Percentiles rank a stretch among this genome's conserved stretches.
phyloP scores from a whole-genome alignment of 441 rosid genomes.

The Aquilaria agallochum region DNA sequence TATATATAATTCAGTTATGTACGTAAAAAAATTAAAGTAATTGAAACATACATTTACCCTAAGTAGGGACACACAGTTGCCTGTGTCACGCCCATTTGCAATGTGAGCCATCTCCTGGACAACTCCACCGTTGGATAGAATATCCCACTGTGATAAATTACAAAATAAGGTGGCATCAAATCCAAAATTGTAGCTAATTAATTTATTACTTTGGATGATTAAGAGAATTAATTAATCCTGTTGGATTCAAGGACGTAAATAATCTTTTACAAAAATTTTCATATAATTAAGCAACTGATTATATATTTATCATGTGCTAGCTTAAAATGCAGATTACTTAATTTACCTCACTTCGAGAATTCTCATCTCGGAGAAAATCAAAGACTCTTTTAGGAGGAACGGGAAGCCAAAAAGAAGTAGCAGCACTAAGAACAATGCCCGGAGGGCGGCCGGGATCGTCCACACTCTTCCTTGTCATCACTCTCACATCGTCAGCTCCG shows the following conservation, averaged over 20 bases:
- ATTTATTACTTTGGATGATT: no score
- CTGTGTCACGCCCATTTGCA: constrained; percentile 71
- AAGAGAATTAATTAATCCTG: no score
- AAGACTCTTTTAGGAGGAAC: constrained; percentile 58
- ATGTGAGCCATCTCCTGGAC: constrained; percentile 77
- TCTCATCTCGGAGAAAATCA: constrained; percentile 82
- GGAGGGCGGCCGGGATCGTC: constrained; percentile 89
- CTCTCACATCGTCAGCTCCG: constrained; percentile 70
- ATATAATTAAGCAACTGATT: background rate
- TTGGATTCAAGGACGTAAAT: no score
- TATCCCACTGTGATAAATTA: constrained; percentile 70
- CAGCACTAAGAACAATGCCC: constrained; percentile 78
- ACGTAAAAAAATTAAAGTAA: no score
- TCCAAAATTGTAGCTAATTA: no score
- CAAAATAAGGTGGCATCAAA: no score
- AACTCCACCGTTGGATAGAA: constrained; percentile 59
- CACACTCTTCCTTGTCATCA: constrained; percentile 70
- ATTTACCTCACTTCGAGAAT: constrained; percentile 56
- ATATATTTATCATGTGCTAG: background rate
- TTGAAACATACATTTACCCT: constrained; percentile 52
- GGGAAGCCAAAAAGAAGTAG: constrained; percentile 94
- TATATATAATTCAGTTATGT: no score
- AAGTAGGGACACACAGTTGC: constrained; percentile 78
- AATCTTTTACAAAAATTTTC: no score
- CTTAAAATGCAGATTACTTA: background rate